Percentiles rank a stretch among this genome's conserved stretches.
These are phyloP conservation scores for Annona cherimola DNA, from an alignment of 164 flowering plant species.

Conservation along the genomic window DNA sequence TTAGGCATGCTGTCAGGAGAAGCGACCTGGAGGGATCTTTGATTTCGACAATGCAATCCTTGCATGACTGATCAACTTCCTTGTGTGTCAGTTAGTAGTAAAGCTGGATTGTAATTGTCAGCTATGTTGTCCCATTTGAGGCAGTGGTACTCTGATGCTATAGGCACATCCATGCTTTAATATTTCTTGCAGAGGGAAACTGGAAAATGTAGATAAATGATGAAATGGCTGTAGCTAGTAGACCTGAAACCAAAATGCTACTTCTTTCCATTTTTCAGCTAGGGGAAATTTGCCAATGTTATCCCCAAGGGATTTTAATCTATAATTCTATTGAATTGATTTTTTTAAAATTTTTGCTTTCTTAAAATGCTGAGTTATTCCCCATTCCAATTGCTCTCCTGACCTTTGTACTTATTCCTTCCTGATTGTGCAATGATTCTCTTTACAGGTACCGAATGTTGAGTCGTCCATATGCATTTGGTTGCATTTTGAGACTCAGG, in stretches of 20 bases:
- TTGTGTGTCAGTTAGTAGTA: neutral
- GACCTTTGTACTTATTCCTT: neutral
- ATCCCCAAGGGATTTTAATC: no score
- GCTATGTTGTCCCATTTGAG: neutral
- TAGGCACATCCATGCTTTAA: no score
- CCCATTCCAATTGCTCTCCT: neutral
- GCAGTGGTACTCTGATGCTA: neutral
- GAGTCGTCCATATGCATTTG: slow-evolving; percentile 93
- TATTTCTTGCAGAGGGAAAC: no score
- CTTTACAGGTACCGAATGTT: slow-evolving; percentile 90
- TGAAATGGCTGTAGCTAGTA: no score
- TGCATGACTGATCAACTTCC: neutral
- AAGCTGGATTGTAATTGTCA: neutral
- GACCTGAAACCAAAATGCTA: no score
- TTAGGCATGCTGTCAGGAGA: neutral
- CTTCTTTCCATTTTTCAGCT: no score
- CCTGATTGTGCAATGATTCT: slow-evolving; percentile 5
- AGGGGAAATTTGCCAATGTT: no score
- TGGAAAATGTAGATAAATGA: no score
- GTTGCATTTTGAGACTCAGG: slow-evolving; percentile 83
- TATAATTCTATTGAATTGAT: no score
- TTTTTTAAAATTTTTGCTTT: no score
- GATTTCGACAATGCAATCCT: neutral
- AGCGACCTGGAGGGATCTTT: neutral
- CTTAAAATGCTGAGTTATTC: no score